These are phyloP conservation scores for Leccinum truebloodii DNA, from an alignment of 768 basidiomycete species.

Conservation along the genomic window DNA sequence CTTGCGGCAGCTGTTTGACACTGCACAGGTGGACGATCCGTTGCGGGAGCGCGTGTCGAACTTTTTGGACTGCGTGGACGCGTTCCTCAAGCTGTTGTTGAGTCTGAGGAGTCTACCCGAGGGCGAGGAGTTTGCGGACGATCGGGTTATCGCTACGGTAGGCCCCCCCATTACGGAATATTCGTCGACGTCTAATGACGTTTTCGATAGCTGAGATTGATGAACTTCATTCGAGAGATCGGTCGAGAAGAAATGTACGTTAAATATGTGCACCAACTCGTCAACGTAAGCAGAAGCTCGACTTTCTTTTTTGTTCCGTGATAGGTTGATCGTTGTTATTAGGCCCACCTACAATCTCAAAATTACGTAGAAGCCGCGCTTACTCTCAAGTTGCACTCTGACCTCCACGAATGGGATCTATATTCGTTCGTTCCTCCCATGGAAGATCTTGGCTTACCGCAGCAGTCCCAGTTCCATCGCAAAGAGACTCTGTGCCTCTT, in stretches of 20 bases:
- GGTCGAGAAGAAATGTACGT: slow-evolving; percentile 93
- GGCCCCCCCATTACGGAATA: slow-evolving; percentile 13
- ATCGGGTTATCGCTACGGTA: slow-evolving; percentile 90
- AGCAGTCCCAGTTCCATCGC: slow-evolving; percentile 91
- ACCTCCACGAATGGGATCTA: slow-evolving; percentile 89
- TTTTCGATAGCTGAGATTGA: slow-evolving; percentile 65
- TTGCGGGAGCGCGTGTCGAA: slow-evolving; percentile 74
- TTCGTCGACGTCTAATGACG: slow-evolving; percentile 10
- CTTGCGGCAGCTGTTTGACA: slow-evolving; percentile 86
- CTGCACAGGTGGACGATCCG: slow-evolving; percentile 75
- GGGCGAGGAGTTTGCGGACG: slow-evolving; percentile 92
- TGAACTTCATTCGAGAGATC: slow-evolving; percentile 92
- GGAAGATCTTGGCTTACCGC: slow-evolving; percentile 86
- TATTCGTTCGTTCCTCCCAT: slow-evolving; percentile 80
- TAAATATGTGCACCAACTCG: slow-evolving; percentile 94
- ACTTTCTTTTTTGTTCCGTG: neutral
- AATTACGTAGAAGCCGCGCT: slow-evolving; percentile 93
- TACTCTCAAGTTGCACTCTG: slow-evolving; percentile 91
- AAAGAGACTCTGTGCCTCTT: slow-evolving; percentile 91
- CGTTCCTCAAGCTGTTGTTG: slow-evolving; percentile 88
- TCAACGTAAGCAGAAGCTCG: slow-evolving; percentile 58
- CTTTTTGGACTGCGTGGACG: slow-evolving; percentile 89
- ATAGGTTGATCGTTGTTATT: slow-evolving; percentile 33
- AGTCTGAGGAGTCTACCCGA: slow-evolving; percentile 88
- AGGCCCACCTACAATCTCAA: slow-evolving; percentile 89